phyloP scores from a whole-genome alignment of 2,329 filamentous ascomycete species.

The Curvularia sp. region DNA sequence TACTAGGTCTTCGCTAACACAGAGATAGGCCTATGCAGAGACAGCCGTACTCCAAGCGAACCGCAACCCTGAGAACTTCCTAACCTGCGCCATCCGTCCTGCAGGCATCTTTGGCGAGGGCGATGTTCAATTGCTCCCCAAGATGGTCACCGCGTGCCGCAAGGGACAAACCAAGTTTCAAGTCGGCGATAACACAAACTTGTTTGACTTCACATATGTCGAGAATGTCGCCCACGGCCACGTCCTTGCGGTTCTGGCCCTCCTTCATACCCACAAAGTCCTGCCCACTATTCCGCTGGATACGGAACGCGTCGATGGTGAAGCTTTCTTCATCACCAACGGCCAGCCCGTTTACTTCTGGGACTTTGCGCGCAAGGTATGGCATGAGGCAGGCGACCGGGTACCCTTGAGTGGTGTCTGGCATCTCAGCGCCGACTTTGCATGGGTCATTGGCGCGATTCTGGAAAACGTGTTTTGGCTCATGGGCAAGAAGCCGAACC shows the following conservation, averaged over 20 bases:
- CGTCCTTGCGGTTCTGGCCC: conserved; percentile 57
- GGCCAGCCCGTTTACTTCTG: conserved; percentile 59
- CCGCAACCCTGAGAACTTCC: conserved; percentile 54
- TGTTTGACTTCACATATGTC: conserved; percentile 63
- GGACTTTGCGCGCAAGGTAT: conserved; percentile 58
- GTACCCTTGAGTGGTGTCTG: conserved; percentile 52
- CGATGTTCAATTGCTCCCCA: conserved; percentile 56
- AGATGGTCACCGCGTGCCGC: conserved; percentile 54
- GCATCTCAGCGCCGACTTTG: conserved; percentile 52
- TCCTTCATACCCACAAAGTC: conserved; percentile 54
- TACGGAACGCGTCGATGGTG: conserved; percentile 57
- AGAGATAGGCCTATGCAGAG: conserved; percentile 54
- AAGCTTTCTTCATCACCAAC: conserved; percentile 61
- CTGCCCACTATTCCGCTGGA: conserved; percentile 51
- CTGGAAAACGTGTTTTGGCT: conserved; percentile 57
- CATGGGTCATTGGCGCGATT: conserved; percentile 52
- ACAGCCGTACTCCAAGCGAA: conserved; percentile 58
- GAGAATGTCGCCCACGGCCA: conserved; percentile 61
- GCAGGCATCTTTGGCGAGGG: conserved; percentile 61
- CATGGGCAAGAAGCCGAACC: conserved; percentile 54
- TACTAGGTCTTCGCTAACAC: neutral
- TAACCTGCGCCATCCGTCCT: conserved; percentile 59
- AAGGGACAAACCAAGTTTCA: conserved; percentile 59
- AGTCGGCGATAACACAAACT: conserved; percentile 59
- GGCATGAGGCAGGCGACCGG: conserved; percentile 54